Percentiles rank a stretch among this genome's conserved stretches.
These are phyloP conservation scores for Irpex lacteus DNA, from an alignment of 1,284 basidiomycete genomes.

Conservation along the genomic window DNA sequence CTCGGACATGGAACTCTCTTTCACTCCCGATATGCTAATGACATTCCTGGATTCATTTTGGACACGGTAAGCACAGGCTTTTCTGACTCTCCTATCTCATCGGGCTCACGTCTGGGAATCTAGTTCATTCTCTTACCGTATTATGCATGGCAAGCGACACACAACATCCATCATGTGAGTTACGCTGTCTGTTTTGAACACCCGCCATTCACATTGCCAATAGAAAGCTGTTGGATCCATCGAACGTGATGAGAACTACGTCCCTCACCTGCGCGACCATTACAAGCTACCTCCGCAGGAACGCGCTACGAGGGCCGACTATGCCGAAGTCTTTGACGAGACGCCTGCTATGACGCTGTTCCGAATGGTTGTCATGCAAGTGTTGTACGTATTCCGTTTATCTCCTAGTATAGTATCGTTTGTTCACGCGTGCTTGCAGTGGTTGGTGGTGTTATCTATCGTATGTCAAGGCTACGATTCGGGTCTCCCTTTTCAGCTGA, in stretches of 20 bases:
- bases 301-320: constrained; percentile 40
- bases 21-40: constrained; percentile 31
- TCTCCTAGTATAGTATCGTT: neutral
- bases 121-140: constrained; percentile 54
- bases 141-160: constrained; percentile 55
- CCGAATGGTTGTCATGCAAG: constrained; percentile 68
- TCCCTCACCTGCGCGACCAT: constrained; percentile 47
- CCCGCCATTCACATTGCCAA: neutral
- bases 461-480: constrained; percentile 31
- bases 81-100: neutral
- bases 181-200: neutral
- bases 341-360: constrained; percentile 71
- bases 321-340: constrained; percentile 62
- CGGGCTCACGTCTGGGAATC: neutral
- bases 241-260: constrained; percentile 57
- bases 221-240: constrained; percentile 54
- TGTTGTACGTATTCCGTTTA: constrained; percentile 31
- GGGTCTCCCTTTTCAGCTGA: neutral
- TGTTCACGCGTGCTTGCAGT: constrained; percentile 15
- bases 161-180: constrained; percentile 51
- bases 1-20: constrained; percentile 41
- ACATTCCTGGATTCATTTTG: constrained; percentile 35
- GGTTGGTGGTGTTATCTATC: constrained; percentile 82
- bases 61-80: constrained; percentile 37
- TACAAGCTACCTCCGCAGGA: constrained; percentile 43